Evolutionary conservation across 2,329 filamentous ascomycete species (phyloP), one percentile per base, ranked within the genome.

Genomic region (Colletotrichum neosansevieriae): DNA sequence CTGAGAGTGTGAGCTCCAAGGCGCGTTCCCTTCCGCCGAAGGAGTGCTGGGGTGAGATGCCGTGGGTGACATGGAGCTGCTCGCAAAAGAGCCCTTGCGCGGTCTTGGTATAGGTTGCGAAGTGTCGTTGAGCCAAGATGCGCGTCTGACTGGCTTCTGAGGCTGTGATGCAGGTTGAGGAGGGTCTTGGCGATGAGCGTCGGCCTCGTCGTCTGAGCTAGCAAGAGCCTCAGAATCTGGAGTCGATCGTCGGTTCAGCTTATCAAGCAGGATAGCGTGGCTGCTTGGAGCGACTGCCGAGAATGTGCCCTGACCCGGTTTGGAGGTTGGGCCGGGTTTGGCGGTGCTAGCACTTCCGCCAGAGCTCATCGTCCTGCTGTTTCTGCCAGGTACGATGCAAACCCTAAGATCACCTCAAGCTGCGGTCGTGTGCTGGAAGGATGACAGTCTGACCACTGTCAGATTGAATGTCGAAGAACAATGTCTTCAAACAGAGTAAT

Each of bases 191-290:
- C 84, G 84, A 72, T 87, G 85, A 76, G 89, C 85, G 69, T 97
- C 92, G 65, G 84, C 86, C 79, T 99, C 96, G 78, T 98, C 96
- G 78, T 98, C 96, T 12, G 94, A 98, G 72, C 95, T 98, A 59
- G 92, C 94, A 68, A 98, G 83, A 58, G 93, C 95, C 77, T 98
- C 95, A 3, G 94, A 98, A 77, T 98, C 96, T 21, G 95, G 95
- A 1, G 95, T 98, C 7, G 94, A 94, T 74, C 94, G 89, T 63
- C 90, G 86, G 74, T 92, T 92, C 57, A 91, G 85, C 78, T 94
- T 96, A 58, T 95, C 93, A 38, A 93, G 84, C 54, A 93, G 81
- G 44, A 91, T 82, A 44, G 89, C 88, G 67, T 91, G 89, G 74
- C 84, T 91, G 73, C 80, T 88, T 21, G 88, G 83, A 61, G 86